Percentiles rank a stretch among this genome's conserved stretches.
These are phyloP conservation scores for Salicornia ramosissima DNA, from an alignment of 148 eudicot species.

Conservation along the genomic window DNA sequence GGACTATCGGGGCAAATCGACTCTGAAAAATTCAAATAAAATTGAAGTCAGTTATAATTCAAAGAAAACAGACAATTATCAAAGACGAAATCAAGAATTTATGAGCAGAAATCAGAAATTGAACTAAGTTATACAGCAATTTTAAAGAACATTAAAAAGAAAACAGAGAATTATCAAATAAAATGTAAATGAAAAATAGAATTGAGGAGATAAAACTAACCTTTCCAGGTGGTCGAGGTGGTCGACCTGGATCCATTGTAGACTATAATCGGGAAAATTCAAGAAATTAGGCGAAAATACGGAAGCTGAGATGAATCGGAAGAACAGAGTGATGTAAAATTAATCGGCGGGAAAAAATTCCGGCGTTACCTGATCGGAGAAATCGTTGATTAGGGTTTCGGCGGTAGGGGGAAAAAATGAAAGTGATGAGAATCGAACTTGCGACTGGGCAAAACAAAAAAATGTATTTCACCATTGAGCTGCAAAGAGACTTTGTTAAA, in stretches of 20 bases:
- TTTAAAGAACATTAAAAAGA: neutral
- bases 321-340: neutral
- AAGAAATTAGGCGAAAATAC: neutral
- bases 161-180: too few species aligned
- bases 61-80: too few species aligned
- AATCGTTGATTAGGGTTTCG: constrained; percentile 19
- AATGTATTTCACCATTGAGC: neutral
- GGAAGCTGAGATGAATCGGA: neutral
- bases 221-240: constrained; percentile 26
- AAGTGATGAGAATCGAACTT: constrained; percentile 26
- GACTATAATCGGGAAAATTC: neutral
- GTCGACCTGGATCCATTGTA: constrained; percentile 31
- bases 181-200: neutral
- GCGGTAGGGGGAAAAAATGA: neutral
- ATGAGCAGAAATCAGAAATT: neutral
- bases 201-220: constrained; percentile 10
- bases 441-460: neutral
- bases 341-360: neutral
- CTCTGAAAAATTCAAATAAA: constrained; percentile 20
- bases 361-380: neutral
- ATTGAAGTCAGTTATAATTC: too few species aligned
- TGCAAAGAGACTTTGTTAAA: too few species aligned
- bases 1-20: constrained; percentile 38
- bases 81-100: too few species aligned
- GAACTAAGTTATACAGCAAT: neutral